Conservation (phyloP, 2,329 filamentous ascomycete species). For the Xenoacremonium recifei region DNA sequence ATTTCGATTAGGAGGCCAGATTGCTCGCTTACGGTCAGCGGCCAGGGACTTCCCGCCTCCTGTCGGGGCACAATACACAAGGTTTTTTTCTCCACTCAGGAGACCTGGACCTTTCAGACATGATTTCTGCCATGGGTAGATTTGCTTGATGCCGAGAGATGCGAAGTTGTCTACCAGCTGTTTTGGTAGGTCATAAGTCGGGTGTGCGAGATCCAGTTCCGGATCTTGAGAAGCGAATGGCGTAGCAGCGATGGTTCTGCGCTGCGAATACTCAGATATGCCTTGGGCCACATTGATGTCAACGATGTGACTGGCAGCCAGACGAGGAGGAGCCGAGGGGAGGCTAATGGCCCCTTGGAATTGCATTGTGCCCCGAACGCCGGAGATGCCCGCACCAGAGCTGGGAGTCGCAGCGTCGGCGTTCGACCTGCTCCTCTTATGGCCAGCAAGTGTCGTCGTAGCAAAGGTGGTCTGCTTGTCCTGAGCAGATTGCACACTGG, state of each 20-base stretch:
- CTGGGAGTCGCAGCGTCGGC: slow-evolving; percentile 10
- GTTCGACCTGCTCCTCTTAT: slow-evolving; percentile 42
- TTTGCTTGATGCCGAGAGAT: slow-evolving; percentile 65
- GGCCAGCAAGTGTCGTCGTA: slow-evolving; percentile 43
- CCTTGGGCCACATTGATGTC: slow-evolving; percentile 24
- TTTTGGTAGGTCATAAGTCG: slow-evolving; percentile 60
- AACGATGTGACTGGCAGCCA: slow-evolving; percentile 47
- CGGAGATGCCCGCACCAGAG: background rate
- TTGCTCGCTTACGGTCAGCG: slow-evolving; percentile 49
- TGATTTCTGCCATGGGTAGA: slow-evolving; percentile 78
- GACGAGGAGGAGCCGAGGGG: slow-evolving; percentile 27
- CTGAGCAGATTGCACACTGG: slow-evolving; percentile 47
- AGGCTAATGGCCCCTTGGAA: slow-evolving; percentile 35
- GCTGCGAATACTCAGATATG: slow-evolving; percentile 57
- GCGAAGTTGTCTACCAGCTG: slow-evolving; percentile 64
- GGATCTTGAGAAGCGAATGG: slow-evolving; percentile 52
- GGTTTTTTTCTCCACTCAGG: slow-evolving; percentile 62
- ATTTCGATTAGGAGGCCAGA: too few species aligned
- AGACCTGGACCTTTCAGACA: slow-evolving; percentile 68
- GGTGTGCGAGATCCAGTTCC: slow-evolving; percentile 60
- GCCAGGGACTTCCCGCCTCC: slow-evolving; percentile 77
- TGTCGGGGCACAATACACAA: slow-evolving; percentile 79
- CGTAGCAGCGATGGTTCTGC: slow-evolving; percentile 50
- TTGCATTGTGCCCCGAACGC: slow-evolving; percentile 15
- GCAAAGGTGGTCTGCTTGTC: slow-evolving; percentile 37